Evolutionary conservation across 2,329 filamentous ascomycete species (phyloP).

Genomic region (Fonsecaea nubica): DNA sequence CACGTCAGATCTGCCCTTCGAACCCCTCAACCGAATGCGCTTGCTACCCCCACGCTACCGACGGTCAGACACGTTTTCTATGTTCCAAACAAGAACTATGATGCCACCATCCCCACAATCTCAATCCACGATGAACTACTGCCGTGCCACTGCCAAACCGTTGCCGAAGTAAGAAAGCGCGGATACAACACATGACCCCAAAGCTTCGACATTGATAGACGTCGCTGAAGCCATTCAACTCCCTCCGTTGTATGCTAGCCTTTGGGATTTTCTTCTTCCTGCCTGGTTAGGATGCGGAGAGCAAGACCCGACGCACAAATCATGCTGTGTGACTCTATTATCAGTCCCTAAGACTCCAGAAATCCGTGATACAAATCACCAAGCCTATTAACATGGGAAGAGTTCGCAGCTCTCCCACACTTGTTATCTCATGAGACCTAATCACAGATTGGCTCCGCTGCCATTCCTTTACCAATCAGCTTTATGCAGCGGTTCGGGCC

Average conservation of each 20-base stretch:
- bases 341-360: conserved; percentile 5
- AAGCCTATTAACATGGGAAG: not conserved
- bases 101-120: conserved; percentile 14
- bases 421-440: conserved; percentile 25
- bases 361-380: conserved; percentile 5
- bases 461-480: conserved; percentile 22
- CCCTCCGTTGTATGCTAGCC: not conserved
- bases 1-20: conserved; percentile 26
- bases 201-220: conserved; percentile 4
- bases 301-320: not conserved
- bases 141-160: not conserved
- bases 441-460: conserved; percentile 5
- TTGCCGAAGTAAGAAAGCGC: not conserved
- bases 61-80: conserved; percentile 16
- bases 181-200: conserved; percentile 3
- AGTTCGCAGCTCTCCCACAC: conserved; percentile 8
- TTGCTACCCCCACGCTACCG: conserved; percentile 31
- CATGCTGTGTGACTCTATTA: conserved; percentile 12
- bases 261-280: not conserved
- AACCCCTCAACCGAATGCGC: not conserved
- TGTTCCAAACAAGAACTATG: conserved; percentile 4
- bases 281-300: not conserved
- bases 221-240: not conserved
- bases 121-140: conserved; percentile 15
- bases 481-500: conserved; percentile 24